These are phyloP conservation scores for Imleria badia DNA, from an alignment of 768 basidiomycete species.

Conservation along the genomic window DNA sequence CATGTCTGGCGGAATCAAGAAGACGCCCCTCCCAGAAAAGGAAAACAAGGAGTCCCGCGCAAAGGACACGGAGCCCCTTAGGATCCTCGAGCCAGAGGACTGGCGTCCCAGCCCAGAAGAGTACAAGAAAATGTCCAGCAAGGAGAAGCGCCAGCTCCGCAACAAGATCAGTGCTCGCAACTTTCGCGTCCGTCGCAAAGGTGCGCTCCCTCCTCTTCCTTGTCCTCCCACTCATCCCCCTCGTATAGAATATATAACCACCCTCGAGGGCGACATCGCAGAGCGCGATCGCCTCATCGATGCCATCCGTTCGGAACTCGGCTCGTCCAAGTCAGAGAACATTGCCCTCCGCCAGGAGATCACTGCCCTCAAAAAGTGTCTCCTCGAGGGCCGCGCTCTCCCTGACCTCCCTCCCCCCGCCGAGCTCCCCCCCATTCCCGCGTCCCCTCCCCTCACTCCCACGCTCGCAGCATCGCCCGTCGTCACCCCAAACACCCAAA, in stretches of 20 bases:
- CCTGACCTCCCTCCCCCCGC: conserved; percentile 47
- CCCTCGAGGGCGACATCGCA: conserved; percentile 90
- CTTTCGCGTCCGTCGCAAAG: conserved; percentile 93
- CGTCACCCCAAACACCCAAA: conserved; percentile 70
- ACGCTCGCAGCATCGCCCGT: conserved; percentile 28
- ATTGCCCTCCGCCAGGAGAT: conserved; percentile 79
- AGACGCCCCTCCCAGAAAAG: conserved; percentile 46
- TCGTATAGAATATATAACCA: conserved; percentile 82
- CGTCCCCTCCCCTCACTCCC: conserved; percentile 42
- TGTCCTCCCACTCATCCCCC: background rate
- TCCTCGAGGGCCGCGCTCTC: conserved; percentile 63
- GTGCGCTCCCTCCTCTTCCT: conserved; percentile 35
- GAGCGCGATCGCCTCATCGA: conserved; percentile 90
- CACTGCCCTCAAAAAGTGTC: conserved; percentile 65
- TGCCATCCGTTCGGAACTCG: conserved; percentile 81
- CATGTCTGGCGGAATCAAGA: conserved; percentile 69
- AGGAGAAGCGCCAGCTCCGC: conserved; percentile 93
- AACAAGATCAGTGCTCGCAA: conserved; percentile 98
- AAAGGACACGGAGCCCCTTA: conserved; percentile 28
- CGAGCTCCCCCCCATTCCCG: conserved; percentile 36
- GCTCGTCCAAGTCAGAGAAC: conserved; percentile 78
- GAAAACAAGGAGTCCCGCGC: conserved; percentile 26
- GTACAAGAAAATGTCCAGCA: conserved; percentile 91
- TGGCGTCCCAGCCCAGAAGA: conserved; percentile 90
- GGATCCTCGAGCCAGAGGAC: conserved; percentile 51